These are phyloP conservation scores for Psidium friedrichsthalianum DNA, from an alignment of 345 rosid species.

Conservation along the genomic window DNA sequence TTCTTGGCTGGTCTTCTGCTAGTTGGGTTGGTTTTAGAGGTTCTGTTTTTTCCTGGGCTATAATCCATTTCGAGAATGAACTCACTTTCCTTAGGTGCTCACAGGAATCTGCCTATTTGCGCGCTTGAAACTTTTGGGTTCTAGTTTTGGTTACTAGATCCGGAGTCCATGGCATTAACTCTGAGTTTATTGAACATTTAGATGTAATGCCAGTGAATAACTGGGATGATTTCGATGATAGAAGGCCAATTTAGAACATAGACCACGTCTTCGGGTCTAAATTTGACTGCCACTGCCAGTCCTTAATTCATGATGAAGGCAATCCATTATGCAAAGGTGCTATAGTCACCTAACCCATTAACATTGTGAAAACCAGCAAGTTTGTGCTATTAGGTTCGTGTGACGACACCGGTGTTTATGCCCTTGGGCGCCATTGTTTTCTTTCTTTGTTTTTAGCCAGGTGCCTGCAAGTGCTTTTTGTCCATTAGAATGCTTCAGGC, in stretches of 20 bases:
- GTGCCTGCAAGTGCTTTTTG: neutral
- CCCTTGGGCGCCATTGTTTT: neutral
- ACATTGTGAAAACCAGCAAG: neutral
- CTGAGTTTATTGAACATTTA: neutral
- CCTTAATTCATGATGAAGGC: neutral
- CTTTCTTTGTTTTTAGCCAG: rapidly evolving
- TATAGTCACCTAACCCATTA: neutral
- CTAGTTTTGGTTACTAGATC: neutral
- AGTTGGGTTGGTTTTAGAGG: neutral
- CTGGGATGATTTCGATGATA: neutral
- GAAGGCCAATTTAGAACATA: neutral
- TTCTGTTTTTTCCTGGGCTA: neutral
- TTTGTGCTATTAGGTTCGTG: neutral
- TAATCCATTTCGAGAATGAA: neutral
- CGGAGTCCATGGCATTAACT: neutral
- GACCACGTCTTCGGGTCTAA: neutral
- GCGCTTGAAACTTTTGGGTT: neutral
- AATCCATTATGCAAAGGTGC: neutral
- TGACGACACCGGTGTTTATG: neutral
- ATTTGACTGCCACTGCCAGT: neutral
- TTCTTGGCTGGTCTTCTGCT: neutral
- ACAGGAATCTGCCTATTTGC: neutral
- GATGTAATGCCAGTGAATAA: neutral
- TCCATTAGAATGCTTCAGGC: neutral
- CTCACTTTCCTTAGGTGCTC: neutral